These are phyloP conservation scores for Coelastrella sp. DNA, from an alignment of 139 green algal species.

Conservation along the genomic window DNA sequence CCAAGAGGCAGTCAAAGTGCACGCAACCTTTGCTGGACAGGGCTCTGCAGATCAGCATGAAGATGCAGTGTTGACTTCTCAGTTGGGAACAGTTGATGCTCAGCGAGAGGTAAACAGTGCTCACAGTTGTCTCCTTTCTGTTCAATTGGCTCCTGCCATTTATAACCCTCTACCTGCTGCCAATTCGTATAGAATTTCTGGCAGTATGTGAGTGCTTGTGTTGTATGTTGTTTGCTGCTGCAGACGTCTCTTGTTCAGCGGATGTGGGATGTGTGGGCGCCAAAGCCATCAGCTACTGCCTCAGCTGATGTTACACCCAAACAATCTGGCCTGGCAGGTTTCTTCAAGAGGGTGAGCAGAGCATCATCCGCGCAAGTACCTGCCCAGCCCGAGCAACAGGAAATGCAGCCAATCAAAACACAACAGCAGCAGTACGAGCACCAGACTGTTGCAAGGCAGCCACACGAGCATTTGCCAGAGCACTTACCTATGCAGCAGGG, in stretches of 20 bases:
- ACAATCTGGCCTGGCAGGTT: background rate
- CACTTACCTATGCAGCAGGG: background rate
- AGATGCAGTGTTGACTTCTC: no score
- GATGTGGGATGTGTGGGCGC: conserved; percentile 49
- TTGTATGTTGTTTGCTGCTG: background rate
- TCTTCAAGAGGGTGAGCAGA: conserved; percentile 26
- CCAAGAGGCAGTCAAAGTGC: background rate
- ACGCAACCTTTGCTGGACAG: background rate
- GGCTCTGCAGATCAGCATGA: background rate
- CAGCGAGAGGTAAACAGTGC: no score
- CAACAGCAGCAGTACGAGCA: conserved; percentile 37
- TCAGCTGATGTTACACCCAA: background rate
- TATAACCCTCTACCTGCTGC: no score
- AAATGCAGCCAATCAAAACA: conserved; percentile 12
- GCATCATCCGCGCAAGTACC: background rate
- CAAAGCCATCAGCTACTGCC: background rate
- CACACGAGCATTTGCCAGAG: no score
- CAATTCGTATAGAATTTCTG: no score
- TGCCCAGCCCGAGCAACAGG: conserved; percentile 40
- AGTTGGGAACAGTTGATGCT: no score
- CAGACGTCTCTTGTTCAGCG: conserved; percentile 46
- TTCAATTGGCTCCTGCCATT: no score
- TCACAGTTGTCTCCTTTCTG: no score
- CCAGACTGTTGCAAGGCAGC: no score
- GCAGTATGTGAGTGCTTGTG: background rate